Evolutionary conservation across 169 alveolate genomes (phyloP), one percentile per base, ranked within the genome.

Genomic region (Eimeria necatrix): DNA sequence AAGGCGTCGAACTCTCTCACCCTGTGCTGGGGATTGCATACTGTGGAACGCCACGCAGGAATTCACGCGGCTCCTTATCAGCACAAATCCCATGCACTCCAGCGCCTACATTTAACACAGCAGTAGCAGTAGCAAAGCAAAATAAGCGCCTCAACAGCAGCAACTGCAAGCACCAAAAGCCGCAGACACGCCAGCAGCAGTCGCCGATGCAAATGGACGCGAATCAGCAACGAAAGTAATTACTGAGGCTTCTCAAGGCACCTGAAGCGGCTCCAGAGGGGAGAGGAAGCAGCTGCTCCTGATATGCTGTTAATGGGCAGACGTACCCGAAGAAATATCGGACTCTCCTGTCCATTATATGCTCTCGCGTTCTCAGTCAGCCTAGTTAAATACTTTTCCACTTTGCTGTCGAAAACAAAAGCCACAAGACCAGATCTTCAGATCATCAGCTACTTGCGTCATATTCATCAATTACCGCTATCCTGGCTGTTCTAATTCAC

Each of bases 311-410:
- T 14, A 83, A 26, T 26, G 52, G 91, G 51, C 20, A 83, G 18
- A 83, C 95, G 18, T 46, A 92, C 95, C 71, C 95, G 74, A 18
- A 92, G 78, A 61, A 73, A 92, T 49, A 92, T 49, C 60, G 93
- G 88, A 16, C 92, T 73, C 46, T 92, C 95, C 16, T 92, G 71
- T 8, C 95, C 95, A 59, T 92, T 92, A 60, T 81, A 92, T 3
- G 51, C 48, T 53, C 95, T 92, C 84, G 95, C 95, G 46, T 92
- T 92, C 41, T 76, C 95, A 4, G 93, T 93, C 59, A 92, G 60
- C 6, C 95, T 80, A 4, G 95, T 73, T 53, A 92, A 48, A 22
- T 92, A 78, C 80, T 92, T 92, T 83, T 92, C 95, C 59, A 92
- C 68, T 51, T 92, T 92, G 53, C 95, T 92, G 92, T 2, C 24